Percentiles rank a stretch among this genome's conserved stretches.
phyloP scores from a whole-genome alignment of 2,329 filamentous ascomycete species.

The Colletotrichum theobromicola region DNA sequence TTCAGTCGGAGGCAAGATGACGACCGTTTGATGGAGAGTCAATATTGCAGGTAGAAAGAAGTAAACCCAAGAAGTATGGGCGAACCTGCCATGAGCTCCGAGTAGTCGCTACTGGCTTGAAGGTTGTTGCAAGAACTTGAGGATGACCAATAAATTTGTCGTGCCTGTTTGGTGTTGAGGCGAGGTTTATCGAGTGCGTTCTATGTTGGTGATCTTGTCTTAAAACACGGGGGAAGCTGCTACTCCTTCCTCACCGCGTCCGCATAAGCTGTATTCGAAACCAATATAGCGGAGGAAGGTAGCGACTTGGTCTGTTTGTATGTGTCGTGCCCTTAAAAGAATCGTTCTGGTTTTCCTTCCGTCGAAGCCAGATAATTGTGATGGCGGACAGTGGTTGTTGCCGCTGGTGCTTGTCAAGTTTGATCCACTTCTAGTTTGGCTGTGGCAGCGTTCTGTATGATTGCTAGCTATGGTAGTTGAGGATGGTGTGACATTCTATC shows the following conservation, averaged over 20 bases:
- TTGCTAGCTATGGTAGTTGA: too few relatives aligned
- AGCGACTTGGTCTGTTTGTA: fast-evolving
- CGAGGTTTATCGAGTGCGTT: not conserved
- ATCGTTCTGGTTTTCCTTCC: not conserved
- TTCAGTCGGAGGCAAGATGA: fast-evolving
- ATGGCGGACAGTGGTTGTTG: not conserved
- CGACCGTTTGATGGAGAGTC: not conserved
- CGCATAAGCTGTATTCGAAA: fast-evolving
- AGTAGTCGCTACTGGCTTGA: not conserved
- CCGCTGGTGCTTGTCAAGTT: not conserved
- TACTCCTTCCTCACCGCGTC: not conserved
- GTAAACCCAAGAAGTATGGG: not conserved
- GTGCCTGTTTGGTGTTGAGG: not conserved
- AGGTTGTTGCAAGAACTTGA: not conserved
- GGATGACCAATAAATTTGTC: fast-evolving
- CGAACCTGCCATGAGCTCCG: not conserved
- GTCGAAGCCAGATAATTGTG: not conserved
- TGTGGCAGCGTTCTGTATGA: too few relatives aligned
- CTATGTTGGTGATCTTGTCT: not conserved
- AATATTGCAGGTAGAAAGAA: not conserved
- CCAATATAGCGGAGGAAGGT: fast-evolving
- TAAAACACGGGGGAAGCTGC: not conserved
- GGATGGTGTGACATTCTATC: too few relatives aligned
- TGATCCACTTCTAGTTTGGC: not conserved
- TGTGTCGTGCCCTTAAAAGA: not conserved